Evolutionary conservation across 2,329 filamentous ascomycete genomes (phyloP), one percentile per base, ranked within the genome.

Genomic region (Westerdykella ornata): DNA sequence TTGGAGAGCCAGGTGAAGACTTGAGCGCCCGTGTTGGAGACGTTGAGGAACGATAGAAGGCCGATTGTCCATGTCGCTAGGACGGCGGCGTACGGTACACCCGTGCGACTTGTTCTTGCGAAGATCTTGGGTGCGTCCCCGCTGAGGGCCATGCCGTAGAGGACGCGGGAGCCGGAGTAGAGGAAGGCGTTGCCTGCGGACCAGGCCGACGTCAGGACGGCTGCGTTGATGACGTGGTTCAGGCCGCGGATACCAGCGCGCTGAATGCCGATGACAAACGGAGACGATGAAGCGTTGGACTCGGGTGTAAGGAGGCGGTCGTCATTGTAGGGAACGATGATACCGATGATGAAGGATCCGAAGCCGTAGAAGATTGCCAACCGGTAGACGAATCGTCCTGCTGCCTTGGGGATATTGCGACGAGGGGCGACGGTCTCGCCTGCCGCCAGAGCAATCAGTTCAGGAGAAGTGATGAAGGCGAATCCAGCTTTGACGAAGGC

Each of bases 181-280:
- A 88, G 71, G 52, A 76, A 78, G 46, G 82, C 79, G 52, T 88
- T 88, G 1, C 77, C 80, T 0, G 83, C 74, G 0, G 82, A 86
- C 73, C 78, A 84, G 0, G 81, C 83, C 0, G 81, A 84, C 0
- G 81, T 85, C 45, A 88, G 72, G 47, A 89, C 79, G 9, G 88
- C 72, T 20, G 83, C 84, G 58, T 90, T 90, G 62, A 89, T 81
- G 34, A 88, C 75, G 2, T 78, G 80, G 0, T 84, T 81, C 5
- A 88, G 73, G 5, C 75, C 81, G 5, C 68, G 70, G 43, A 88
- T 81, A 0, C 83, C 82, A 2, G 84, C 84, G 20, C 78, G 73
- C 1, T 74, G 70, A 14, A 83, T 81, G 14, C 84, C 85, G 47
- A 88, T 85, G 42, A 89, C 84, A 37, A 65, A 65, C 3, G 62